Conservation (phyloP, 495 filamentous ascomycete species). For the Lophiotrema nucula region DNA sequence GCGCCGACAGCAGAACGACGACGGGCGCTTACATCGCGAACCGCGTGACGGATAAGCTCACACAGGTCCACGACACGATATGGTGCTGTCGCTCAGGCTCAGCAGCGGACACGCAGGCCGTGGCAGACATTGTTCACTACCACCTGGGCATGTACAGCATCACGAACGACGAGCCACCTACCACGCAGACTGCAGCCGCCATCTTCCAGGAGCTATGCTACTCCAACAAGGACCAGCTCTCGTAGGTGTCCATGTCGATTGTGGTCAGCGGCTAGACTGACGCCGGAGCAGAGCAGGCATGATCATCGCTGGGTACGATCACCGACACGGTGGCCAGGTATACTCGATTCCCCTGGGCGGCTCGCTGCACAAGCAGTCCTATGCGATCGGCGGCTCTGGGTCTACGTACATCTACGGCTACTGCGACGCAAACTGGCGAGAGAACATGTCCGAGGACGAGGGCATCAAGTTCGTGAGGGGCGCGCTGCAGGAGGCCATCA, state of each 20-base stretch:
- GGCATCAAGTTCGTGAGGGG: slow-evolving; percentile 92
- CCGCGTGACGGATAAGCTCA: slow-evolving; percentile 98
- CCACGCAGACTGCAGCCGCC: slow-evolving; percentile 87
- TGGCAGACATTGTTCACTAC: slow-evolving; percentile 96
- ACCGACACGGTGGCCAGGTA: slow-evolving; percentile 88
- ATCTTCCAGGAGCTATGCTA: slow-evolving; percentile 98
- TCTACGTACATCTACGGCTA: slow-evolving; percentile 99
- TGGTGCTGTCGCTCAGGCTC: slow-evolving; percentile 99
- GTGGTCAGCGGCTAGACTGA: not conserved
- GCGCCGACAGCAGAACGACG: slow-evolving; percentile 96
- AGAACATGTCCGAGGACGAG: slow-evolving; percentile 89
- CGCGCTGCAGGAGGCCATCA: slow-evolving; percentile 88
- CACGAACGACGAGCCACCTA: slow-evolving; percentile 80
- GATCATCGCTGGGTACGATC: slow-evolving; percentile 95
- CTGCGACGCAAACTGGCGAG: slow-evolving; percentile 94
- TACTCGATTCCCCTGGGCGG: slow-evolving; percentile 96
- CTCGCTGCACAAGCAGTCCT: slow-evolving; percentile 94
- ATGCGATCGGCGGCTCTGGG: slow-evolving; percentile 93
- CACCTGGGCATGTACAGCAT: slow-evolving; percentile 91
- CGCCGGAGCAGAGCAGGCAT: slow-evolving; percentile 71
- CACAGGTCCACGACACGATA: slow-evolving; percentile 96
- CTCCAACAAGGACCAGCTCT: slow-evolving; percentile 88
- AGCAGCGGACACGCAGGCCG: slow-evolving; percentile 94
- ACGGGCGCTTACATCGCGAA: slow-evolving; percentile 98
- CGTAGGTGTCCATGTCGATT: slow-evolving; percentile 48